Evolutionary conservation across 1,139 yeast genomes (phyloP).

Genomic region (Sugiyamaella novakii): DNA sequence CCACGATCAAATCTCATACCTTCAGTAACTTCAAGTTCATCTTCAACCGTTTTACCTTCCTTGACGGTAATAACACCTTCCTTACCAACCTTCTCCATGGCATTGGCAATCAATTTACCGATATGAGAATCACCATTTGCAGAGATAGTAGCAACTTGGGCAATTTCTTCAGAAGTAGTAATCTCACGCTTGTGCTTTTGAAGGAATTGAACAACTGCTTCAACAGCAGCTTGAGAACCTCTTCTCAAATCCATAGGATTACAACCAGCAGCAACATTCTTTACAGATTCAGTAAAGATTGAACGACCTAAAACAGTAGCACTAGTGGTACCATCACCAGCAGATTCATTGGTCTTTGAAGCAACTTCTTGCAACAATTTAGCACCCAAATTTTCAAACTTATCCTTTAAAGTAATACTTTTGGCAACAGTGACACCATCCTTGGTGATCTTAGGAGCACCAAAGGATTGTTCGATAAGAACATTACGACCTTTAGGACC

Average conservation of each 20-base stretch:
- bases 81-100: constrained; percentile 99
- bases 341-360: constrained; percentile 95
- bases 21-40: constrained; percentile 96
- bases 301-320: constrained; percentile 98
- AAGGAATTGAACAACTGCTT: constrained; percentile 88
- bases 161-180: constrained; percentile 95
- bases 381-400: constrained; percentile 97
- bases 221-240: constrained; percentile 98
- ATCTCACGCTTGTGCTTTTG: constrained; percentile 93
- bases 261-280: constrained; percentile 99
- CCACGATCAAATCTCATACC: constrained; percentile 99
- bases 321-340: constrained; percentile 99
- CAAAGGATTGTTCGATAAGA: constrained; percentile 93
- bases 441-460: constrained; percentile 97
- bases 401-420: constrained; percentile 82
- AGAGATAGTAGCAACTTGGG: constrained; percentile 98
- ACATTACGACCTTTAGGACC: constrained; percentile 99
- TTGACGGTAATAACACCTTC: constrained; percentile 98
- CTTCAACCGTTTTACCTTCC: constrained; percentile 97
- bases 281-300: constrained; percentile 94
- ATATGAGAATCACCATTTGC: constrained; percentile 97
- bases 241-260: constrained; percentile 99
- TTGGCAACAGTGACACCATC: constrained; percentile 99
- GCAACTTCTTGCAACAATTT: constrained; percentile 97
- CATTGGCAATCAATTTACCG: constrained; percentile 90